Conservation (phyloP, 148 eudicot species). For the Spergularia bocconei region DNA sequence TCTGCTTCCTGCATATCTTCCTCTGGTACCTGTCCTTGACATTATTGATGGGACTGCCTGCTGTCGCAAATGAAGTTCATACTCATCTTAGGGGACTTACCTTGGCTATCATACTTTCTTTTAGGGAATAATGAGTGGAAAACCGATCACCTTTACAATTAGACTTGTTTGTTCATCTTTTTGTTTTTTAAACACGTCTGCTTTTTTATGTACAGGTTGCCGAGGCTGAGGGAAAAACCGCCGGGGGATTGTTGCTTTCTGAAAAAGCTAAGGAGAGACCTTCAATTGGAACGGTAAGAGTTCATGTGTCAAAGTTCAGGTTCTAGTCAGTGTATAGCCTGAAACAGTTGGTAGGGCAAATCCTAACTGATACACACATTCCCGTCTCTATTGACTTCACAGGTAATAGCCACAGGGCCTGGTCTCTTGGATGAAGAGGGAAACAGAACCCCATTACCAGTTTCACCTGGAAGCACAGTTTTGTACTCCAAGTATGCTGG, state of each 20-base stretch:
- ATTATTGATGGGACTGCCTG: neutral
- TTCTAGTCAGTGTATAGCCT: neutral
- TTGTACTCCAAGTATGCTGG: conserved; percentile 80
- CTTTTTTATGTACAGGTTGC: conserved; percentile 51
- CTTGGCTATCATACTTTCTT: neutral
- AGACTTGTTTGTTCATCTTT: neutral
- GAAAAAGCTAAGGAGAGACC: conserved; percentile 78
- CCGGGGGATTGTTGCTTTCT: conserved; percentile 78
- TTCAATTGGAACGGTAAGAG: conserved; percentile 75
- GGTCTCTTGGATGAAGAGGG: conserved; percentile 77
- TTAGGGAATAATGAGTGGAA: neutral
- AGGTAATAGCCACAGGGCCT: conserved; percentile 84
- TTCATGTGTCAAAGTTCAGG: neutral
- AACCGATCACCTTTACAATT: neutral
- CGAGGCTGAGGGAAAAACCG: conserved; percentile 67
- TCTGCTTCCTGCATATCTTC: neutral
- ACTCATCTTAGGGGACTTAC: neutral
- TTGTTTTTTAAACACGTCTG: conserved; percentile 2
- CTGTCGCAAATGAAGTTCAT: neutral
- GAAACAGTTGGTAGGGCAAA: too few relatives aligned
- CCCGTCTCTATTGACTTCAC: neutral
- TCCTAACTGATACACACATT: neutral
- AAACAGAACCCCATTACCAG: conserved; percentile 50
- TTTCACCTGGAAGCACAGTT: conserved; percentile 65
- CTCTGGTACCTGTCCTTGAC: neutral